phyloP scores from a whole-genome alignment of 2,329 filamentous ascomycete genomes.

The Botrytis sinoallii region DNA sequence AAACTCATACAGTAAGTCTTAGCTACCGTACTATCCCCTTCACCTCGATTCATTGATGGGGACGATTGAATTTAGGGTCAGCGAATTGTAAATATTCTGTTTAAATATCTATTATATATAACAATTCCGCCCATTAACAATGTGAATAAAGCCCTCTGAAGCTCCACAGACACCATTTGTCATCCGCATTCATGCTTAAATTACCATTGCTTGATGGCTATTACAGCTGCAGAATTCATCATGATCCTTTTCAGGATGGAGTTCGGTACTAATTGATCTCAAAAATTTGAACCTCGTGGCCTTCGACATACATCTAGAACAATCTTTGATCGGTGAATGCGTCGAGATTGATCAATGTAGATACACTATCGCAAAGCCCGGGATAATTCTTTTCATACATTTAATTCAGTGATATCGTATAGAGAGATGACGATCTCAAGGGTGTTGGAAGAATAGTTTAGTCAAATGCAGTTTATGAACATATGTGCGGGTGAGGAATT shows the following conservation, averaged over 20 bases:
- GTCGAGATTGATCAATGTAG: neutral
- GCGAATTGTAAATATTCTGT: accelerated
- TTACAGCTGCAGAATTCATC: neutral
- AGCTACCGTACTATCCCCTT: neutral
- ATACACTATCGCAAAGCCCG: neutral
- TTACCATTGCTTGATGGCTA: no score
- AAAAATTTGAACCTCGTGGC: neutral
- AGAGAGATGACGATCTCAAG: neutral
- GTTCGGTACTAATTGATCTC: neutral
- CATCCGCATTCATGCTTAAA: no score
- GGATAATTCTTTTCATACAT: no score
- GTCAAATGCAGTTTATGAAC: accelerated
- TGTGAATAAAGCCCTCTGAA: neutral
- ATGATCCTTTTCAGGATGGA: accelerated
- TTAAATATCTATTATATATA: neutral
- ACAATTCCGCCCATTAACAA: neutral
- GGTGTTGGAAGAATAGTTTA: accelerated
- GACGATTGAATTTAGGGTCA: neutral
- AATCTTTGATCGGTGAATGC: no score
- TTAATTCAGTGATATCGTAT: no score
- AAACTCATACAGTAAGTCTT: neutral
- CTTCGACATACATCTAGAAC: no score
- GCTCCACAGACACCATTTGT: neutral
- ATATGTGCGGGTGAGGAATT: neutral
- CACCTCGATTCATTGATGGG: accelerated